Base-by-base conservation (phyloP, 805 yeast genomes). In the Yamadazyma takamatsuzukensis region DNA sequence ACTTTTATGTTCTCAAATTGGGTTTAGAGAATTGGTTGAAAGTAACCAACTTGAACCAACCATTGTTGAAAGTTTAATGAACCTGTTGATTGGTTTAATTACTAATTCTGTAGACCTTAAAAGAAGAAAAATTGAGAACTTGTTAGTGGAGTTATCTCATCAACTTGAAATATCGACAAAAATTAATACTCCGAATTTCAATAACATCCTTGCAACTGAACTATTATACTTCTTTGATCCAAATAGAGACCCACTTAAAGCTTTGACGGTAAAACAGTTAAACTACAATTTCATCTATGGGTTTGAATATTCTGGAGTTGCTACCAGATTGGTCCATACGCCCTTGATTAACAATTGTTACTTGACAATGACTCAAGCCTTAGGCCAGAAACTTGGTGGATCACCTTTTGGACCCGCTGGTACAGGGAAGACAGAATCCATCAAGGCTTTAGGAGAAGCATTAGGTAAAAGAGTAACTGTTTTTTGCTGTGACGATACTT, bases 371-470 rank as follows among this genome's bases (percentile, higher is more conserved):
- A 66, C 83, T 0, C 83, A 80, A 39, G 89, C 97, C 0, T 53
- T 88, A 12, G 71, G 75, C 21, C 86, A 80, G 44, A 72, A 71
- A 21, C 62, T 78, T 6, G 97, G 97, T n/a, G 95, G 95, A 0
- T 82, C 95, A 1, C 82, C 95, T 1, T 78, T 83, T 55, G 97
- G 97, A 0, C 97, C 97, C 1, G 96, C 97, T 2, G 97, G 97
- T 25, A 90, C 97, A 0, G 97, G 97, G 43, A 90, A 90, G 51
- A 90, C 97, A 0, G 97, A 90, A 52, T 72, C 95, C 0, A 71
- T 90, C 16, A 90, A 90, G 52, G 84, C 95, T 0, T 61, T 89
- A 18, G 96, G 93, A 1, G 77, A 77, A 25, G 76, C 76, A 23
- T 59, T 90, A 6, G 97, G 97, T 6, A 70, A 77, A 37, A 74